phyloP scores from a whole-genome alignment of 2,329 filamentous ascomycete species.

The Xylariaceae sp. region DNA sequence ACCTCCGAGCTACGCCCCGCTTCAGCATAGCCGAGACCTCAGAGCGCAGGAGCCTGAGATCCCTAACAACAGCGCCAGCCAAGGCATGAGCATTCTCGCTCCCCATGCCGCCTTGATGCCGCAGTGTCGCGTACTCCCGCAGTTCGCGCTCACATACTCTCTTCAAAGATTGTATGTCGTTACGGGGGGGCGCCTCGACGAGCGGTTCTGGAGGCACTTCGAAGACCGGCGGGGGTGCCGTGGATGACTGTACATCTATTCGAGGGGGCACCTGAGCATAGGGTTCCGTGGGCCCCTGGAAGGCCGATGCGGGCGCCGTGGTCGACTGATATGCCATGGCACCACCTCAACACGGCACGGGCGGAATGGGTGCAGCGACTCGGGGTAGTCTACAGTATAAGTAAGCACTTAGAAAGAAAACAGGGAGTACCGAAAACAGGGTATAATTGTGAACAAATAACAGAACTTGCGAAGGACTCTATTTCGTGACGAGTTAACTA shows the following conservation, averaged over 20 bases:
- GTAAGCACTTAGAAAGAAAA: too few species aligned
- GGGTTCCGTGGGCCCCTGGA: not conserved
- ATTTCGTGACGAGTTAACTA: too few species aligned
- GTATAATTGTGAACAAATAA: too few species aligned
- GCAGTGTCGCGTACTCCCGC: constrained; percentile 35
- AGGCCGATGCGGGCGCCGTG: not conserved
- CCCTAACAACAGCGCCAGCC: constrained; percentile 40
- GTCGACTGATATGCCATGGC: not conserved
- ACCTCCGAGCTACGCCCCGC: constrained; percentile 46
- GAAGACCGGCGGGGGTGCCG: not conserved
- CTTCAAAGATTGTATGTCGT: constrained; percentile 24
- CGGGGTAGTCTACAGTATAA: too few species aligned
- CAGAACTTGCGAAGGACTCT: too few species aligned
- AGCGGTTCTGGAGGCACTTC: not conserved
- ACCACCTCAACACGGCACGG: not conserved
- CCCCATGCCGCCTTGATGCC: constrained; percentile 34
- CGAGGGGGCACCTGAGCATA: too few species aligned
- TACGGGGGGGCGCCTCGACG: not conserved
- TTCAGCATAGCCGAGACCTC: constrained; percentile 43
- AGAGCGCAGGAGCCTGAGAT: constrained; percentile 43
- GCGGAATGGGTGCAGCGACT: too few species aligned
- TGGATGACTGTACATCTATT: not conserved
- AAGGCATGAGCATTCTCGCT: constrained; percentile 42
- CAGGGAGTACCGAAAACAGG: too few species aligned
- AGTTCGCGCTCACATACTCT: constrained; percentile 33